Evolutionary conservation across 179 eudicot species (phyloP), one percentile per base, ranked within the genome.

Genomic region (Drosera spatulata): DNA sequence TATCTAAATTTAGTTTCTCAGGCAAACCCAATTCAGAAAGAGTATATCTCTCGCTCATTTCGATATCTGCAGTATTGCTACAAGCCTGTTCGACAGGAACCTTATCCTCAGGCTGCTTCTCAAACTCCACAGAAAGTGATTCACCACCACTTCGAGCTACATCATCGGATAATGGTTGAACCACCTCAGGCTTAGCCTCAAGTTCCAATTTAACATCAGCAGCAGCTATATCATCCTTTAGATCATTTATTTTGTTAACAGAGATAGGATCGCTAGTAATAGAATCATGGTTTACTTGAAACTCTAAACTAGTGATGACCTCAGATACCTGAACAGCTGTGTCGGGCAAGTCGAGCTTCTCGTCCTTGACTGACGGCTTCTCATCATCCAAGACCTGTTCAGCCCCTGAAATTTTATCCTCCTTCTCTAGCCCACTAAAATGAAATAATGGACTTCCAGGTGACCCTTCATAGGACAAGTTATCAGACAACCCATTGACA

Each of bases 161-260:
- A 73, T 67, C 69, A 71, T 79, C 75, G 71, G 85, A 79, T 59
- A 85, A 76, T 80, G 85, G 80, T 76, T 78, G 85, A 75, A 80
- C 85, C 86, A 79, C 76, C 77, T 78, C 90, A 82, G 79, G 88
- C 79, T 73, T 91, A 88, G 77, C 85, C 75, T 88, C 96, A 77
- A 71, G 57, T 76, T 88, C 96, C 85, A 91, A 82, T 85, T 85
- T 77, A 77, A 91, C 83, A 91, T 88, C 80, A 80, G 84, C 80
- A 80, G 84, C 85, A 88, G 74, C 77, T 80, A 86, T 72, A 75
- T 88, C 80, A 80, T 84, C 94, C 80, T 80, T 86, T 77, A 84
- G 73, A 72, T 88, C 89, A 77, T 80, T 85, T 55, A 80, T 88
- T 84, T 91, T 89, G 80, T 66, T 80, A 80, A 79, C 64, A 69